phyloP scores from a whole-genome alignment of 768 basidiomycete species.

The Boletus fagicola region DNA sequence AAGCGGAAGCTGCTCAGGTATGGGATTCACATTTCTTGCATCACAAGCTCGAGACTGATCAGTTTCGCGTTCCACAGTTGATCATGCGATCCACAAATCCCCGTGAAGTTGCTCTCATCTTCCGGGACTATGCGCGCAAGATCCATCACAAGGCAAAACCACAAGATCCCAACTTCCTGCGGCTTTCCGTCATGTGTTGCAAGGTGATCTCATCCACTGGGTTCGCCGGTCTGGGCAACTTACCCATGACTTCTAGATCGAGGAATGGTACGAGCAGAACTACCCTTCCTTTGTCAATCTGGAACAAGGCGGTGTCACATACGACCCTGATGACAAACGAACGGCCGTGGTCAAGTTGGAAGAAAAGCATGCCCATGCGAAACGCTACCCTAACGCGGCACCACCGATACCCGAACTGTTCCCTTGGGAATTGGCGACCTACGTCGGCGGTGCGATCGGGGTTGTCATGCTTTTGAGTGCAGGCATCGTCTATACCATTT shows the following conservation, averaged over 20 bases:
- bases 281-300: slow-evolving; percentile 83
- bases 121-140: slow-evolving; percentile 74
- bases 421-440: slow-evolving; percentile 34
- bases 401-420: slow-evolving; percentile 6
- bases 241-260: slow-evolving; percentile 54
- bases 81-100: slow-evolving; percentile 93
- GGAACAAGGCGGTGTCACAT: slow-evolving; percentile 26
- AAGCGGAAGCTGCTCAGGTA: slow-evolving; percentile 83
- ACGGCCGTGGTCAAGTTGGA: slow-evolving; percentile 47
- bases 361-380: slow-evolving; percentile 41
- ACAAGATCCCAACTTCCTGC: slow-evolving; percentile 84
- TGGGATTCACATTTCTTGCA: slow-evolving; percentile 24
- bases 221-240: slow-evolving; percentile 2
- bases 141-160: slow-evolving; percentile 81
- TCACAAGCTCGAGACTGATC: neutral
- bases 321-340: slow-evolving; percentile 57
- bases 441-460: slow-evolving; percentile 27
- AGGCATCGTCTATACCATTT: slow-evolving; percentile 23
- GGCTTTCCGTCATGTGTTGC: slow-evolving; percentile 78
- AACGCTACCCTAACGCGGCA: slow-evolving; percentile 12
- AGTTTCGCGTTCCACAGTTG: slow-evolving; percentile 46
- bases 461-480: slow-evolving; percentile 28
- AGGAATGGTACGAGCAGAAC: slow-evolving; percentile 90
- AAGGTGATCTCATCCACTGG: slow-evolving; percentile 48
- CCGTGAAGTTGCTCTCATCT: slow-evolving; percentile 85